phyloP scores from a whole-genome alignment of 2,329 filamentous ascomycete species.

The Cryphonectria japonica region DNA sequence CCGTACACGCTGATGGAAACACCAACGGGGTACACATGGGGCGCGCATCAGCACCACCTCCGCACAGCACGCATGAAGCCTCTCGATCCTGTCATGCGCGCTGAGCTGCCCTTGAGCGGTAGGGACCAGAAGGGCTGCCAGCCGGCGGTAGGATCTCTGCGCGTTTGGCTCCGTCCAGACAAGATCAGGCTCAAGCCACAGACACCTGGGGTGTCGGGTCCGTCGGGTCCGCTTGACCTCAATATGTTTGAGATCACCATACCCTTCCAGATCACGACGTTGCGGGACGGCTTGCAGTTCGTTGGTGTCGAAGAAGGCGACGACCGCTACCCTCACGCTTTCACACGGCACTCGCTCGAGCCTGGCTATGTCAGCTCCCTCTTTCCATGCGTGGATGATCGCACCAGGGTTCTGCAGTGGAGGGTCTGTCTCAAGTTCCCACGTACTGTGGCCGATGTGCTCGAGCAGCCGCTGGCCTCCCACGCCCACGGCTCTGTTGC shows the following conservation, averaged over 20 bases:
- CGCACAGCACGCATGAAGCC: constrained; percentile 68
- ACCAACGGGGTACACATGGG: constrained; percentile 63
- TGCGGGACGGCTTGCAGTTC: constrained; percentile 89
- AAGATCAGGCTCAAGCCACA: constrained; percentile 35
- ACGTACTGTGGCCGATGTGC: constrained; percentile 80
- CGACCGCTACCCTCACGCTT: constrained; percentile 85
- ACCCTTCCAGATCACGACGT: constrained; percentile 75
- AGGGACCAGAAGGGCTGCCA: constrained; percentile 60
- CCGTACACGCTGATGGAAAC: constrained; percentile 69
- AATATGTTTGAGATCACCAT: constrained; percentile 55
- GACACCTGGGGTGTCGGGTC: constrained; percentile 25
- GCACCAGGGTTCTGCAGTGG: constrained; percentile 76
- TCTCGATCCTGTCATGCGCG: constrained; percentile 54
- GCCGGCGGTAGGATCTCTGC: constrained; percentile 58
- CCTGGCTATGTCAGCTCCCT: constrained; percentile 82
- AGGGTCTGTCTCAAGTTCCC: constrained; percentile 86
- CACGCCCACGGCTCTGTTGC: constrained; percentile 38
- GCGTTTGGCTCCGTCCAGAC: constrained; percentile 44
- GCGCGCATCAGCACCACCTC: constrained; percentile 76
- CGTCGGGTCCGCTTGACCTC: constrained; percentile 24
- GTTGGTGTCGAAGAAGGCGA: constrained; percentile 83
- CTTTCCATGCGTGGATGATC: constrained; percentile 92
- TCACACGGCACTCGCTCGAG: constrained; percentile 79
- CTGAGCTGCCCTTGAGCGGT: constrained; percentile 58
- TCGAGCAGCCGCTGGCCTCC: constrained; percentile 52